A percentile compares a stretch with the other conserved stretches of the same genome.
phyloP scores from a whole-genome alignment of 2,329 filamentous ascomycete species.

The Penicillium sp. region DNA sequence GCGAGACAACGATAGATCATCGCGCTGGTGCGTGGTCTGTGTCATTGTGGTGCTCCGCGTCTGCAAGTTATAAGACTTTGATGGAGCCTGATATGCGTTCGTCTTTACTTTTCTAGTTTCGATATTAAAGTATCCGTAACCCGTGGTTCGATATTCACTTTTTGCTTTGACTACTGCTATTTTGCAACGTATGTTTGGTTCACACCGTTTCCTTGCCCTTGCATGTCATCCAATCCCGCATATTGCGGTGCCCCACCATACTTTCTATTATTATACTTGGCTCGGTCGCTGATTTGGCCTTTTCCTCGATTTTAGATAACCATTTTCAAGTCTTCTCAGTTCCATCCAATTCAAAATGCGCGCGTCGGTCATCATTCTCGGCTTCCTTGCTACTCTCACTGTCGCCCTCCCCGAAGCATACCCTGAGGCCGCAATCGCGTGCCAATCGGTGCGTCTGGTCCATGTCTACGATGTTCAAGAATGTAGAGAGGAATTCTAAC shows the following conservation, averaged over 20 bases:
- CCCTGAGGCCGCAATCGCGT: slow-evolving; percentile 2
- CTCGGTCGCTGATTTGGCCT: background rate
- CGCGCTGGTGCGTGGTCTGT: background rate
- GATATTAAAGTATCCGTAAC: background rate
- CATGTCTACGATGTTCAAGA: background rate
- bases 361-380: slow-evolving; percentile 10
- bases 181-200: background rate
- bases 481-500: background rate
- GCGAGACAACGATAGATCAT: slow-evolving; percentile 1
- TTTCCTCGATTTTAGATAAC: slow-evolving; percentile 1
- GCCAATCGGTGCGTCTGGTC: slow-evolving; percentile 1
- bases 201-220: slow-evolving; percentile 1
- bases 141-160: background rate
- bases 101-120: background rate
- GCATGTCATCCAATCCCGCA: background rate
- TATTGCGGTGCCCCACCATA: background rate
- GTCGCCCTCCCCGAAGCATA: slow-evolving; percentile 11
- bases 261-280: background rate
- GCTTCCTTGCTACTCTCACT: slow-evolving; percentile 11
- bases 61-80: slow-evolving; percentile 5
- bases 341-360: slow-evolving; percentile 8
- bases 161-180: background rate
- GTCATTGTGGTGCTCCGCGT: background rate
- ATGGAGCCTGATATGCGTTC: background rate
- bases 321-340: background rate